phyloP scores from a whole-genome alignment of 305 asterid species.

The Solanum aculeatissimum region DNA sequence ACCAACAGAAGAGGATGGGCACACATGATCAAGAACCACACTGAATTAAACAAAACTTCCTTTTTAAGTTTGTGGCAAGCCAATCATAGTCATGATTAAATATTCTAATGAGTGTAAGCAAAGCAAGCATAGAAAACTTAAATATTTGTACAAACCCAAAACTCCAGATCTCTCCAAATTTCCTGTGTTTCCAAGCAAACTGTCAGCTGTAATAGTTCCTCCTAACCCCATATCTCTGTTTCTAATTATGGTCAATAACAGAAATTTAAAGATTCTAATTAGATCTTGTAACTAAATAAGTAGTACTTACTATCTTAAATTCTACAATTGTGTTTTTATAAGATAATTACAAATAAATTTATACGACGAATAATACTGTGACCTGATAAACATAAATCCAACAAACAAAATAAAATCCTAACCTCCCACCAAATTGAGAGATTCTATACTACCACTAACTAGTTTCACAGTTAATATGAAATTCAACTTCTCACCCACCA shows the following conservation, averaged over 20 bases:
- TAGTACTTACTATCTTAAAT: background rate
- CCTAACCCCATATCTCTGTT: background rate
- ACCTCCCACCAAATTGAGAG: background rate
- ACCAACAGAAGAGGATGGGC: background rate
- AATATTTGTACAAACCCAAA: background rate
- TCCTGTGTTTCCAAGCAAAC: conserved; percentile 18
- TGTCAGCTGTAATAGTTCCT: background rate
- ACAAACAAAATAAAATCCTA: background rate
- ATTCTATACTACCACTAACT: background rate
- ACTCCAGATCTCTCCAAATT: background rate
- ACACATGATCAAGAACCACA: background rate
- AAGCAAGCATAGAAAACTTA: conserved; percentile 8
- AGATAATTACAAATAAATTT: background rate
- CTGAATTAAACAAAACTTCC: background rate
- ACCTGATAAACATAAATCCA: background rate
- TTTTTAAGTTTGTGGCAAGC: conserved; percentile 8
- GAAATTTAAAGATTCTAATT: background rate
- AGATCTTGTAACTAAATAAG: background rate
- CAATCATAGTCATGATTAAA: background rate
- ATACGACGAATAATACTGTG: background rate
- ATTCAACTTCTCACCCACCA: conserved; percentile 9
- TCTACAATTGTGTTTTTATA: background rate
- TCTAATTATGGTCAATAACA: background rate
- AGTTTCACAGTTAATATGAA: conserved; percentile 3
- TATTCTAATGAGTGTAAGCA: conserved; percentile 2